These are phyloP conservation scores for Baorangia bicolor DNA, from an alignment of 768 basidiomycete genomes.

Conservation along the genomic window DNA sequence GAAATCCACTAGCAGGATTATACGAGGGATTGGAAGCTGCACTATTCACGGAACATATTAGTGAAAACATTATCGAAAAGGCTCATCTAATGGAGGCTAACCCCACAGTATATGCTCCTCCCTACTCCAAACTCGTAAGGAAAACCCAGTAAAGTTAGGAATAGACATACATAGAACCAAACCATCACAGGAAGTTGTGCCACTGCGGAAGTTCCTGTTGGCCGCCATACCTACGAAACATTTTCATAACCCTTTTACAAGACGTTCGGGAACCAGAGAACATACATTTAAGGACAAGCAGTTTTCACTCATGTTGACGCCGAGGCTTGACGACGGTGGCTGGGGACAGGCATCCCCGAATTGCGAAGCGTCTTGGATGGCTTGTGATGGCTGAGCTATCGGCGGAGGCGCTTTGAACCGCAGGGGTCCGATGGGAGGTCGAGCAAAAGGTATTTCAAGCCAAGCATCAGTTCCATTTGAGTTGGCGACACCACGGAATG, in stretches of 20 bases:
- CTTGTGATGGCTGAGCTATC: slow-evolving; percentile 33
- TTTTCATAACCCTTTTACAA: neutral
- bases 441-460: slow-evolving; percentile 61
- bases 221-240: slow-evolving; percentile 17
- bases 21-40: slow-evolving; percentile 17
- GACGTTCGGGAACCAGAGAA: neutral
- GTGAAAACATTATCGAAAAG: neutral
- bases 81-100: neutral
- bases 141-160: neutral
- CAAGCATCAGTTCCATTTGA: slow-evolving; percentile 51
- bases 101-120: slow-evolving; percentile 14
- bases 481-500: slow-evolving; percentile 45
- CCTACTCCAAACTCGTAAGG: neutral
- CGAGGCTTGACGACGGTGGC: slow-evolving; percentile 33
- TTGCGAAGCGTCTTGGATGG: slow-evolving; percentile 40
- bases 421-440: slow-evolving; percentile 52
- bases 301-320: slow-evolving; percentile 49
- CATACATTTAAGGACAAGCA: slow-evolving; percentile 54
- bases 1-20: slow-evolving; percentile 14
- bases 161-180: slow-evolving; percentile 20
- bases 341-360: slow-evolving; percentile 62
- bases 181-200: slow-evolving; percentile 19
- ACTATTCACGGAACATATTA: neutral
- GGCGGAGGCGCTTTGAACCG: slow-evolving; percentile 56
- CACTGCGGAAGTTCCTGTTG: slow-evolving; percentile 1